Evolutionary conservation across 441 rosid genomes (phyloP).

Genomic region (Cnidoscolus chayamansa): DNA sequence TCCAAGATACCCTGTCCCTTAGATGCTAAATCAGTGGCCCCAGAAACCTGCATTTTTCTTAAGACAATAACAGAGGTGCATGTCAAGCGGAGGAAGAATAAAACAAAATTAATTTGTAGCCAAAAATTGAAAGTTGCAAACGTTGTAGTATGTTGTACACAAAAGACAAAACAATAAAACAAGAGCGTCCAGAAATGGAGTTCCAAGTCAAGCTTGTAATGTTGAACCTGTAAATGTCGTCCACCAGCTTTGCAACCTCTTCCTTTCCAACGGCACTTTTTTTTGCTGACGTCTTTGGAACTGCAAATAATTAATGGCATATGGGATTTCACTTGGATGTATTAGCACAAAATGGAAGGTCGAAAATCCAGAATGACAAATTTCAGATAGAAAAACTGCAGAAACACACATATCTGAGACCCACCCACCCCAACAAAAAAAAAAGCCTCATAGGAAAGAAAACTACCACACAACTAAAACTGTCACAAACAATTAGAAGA

Average conservation of each 20-base stretch:
- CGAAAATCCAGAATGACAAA: not conserved
- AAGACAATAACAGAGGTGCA: constrained; percentile 22
- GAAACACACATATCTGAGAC: not conserved
- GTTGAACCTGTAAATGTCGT: constrained; percentile 78
- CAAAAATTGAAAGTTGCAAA: not conserved
- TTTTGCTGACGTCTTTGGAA: constrained; percentile 64
- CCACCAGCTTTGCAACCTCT: constrained; percentile 82
- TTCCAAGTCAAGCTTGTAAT: constrained; percentile 6
- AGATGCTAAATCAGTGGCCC: constrained; percentile 85
- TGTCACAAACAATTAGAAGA: not conserved
- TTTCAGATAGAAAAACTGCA: not conserved
- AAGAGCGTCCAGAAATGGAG: not conserved
- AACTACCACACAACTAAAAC: not conserved
- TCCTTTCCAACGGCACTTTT: constrained; percentile 67
- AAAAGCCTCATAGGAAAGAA: not conserved
- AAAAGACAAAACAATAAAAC: too few species aligned
- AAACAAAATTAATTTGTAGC: not conserved
- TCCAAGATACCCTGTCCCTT: constrained; percentile 71
- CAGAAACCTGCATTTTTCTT: constrained; percentile 94
- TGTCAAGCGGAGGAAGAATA: constrained; percentile 17
- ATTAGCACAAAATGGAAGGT: not conserved
- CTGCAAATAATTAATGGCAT: constrained; percentile 31
- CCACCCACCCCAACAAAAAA: too few species aligned
- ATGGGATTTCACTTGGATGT: too few species aligned
- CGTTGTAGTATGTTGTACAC: not conserved